Evolutionary conservation across 2,329 filamentous ascomycete species (phyloP).

Genomic region (Daldinia eschscholtzii): DNA sequence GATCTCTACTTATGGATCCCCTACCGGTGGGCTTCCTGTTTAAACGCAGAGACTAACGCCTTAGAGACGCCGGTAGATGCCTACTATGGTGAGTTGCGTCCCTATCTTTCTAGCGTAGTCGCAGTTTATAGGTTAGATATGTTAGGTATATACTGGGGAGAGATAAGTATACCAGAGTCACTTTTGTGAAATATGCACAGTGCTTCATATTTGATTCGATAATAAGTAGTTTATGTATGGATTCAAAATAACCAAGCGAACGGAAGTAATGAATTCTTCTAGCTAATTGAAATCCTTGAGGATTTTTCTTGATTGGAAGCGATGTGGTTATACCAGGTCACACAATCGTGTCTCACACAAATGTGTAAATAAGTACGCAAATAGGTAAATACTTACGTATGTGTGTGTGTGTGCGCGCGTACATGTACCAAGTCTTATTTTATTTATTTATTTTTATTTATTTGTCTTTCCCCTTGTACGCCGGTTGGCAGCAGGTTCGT

Average conservation of each 20-base stretch:
- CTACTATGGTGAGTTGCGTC: constrained; percentile 28
- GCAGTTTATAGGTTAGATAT: neutral
- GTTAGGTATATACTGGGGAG: neutral
- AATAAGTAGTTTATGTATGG: constrained; percentile 1
- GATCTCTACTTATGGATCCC: constrained; percentile 21
- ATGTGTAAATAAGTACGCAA: constrained; percentile 8
- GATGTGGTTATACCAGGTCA: constrained; percentile 22
- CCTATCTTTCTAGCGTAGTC: constrained; percentile 14
- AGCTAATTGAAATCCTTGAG: neutral
- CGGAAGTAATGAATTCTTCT: constrained; percentile 3
- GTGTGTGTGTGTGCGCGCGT: neutral
- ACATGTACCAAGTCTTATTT: constrained; percentile 7
- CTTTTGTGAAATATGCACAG: constrained; percentile 17
- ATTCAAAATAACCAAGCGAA: constrained; percentile 4
- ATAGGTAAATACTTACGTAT: too few species aligned
- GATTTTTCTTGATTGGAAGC: constrained; percentile 19
- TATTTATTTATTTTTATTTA: neutral
- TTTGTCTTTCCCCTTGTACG: neutral
- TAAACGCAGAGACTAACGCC: constrained; percentile 22
- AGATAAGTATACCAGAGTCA: neutral
- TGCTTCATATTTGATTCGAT: constrained; percentile 6
- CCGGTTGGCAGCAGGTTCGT: neutral
- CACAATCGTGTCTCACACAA: constrained; percentile 1
- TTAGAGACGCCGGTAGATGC: constrained; percentile 36
- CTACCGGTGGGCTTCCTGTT: constrained; percentile 13